Percentiles rank a stretch among this genome's conserved stretches.
Conservation (phyloP, 805 yeast genomes). For the Zygoascus biomembranicola region DNA sequence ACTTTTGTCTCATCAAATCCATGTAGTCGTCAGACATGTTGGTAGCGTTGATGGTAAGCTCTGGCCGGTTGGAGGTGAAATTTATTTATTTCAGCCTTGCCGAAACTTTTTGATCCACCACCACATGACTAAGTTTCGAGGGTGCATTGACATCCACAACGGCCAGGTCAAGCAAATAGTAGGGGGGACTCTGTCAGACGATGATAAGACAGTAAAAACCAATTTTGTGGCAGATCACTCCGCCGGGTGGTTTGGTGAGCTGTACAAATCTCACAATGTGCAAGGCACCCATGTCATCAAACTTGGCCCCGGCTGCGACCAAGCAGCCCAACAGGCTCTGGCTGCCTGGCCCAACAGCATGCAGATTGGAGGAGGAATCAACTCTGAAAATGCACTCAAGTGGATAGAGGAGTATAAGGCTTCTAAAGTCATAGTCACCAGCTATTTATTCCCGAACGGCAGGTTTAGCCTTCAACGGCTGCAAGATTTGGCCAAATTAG, state of each 20-base stretch:
- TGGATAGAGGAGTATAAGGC: constrained; percentile 75
- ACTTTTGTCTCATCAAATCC: constrained; percentile 20
- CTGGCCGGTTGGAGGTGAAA: neutral
- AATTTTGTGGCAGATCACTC: constrained; percentile 75
- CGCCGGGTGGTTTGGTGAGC: constrained; percentile 62
- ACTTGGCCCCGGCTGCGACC: constrained; percentile 75
- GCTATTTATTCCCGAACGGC: constrained; percentile 76
- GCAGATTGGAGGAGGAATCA: constrained; percentile 94
- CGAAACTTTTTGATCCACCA: neutral
- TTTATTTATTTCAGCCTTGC: constrained; percentile 1
- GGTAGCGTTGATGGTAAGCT: neutral
- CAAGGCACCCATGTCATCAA: constrained; percentile 89
- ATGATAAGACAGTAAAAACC: constrained; percentile 41
- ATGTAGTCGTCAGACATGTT: constrained; percentile 1
- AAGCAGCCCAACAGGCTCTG: constrained; percentile 73
- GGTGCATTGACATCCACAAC: constrained; percentile 91
- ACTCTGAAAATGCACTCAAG: constrained; percentile 53
- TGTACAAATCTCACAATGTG: constrained; percentile 54
- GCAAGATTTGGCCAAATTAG: constrained; percentile 37
- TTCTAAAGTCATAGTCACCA: constrained; percentile 81
- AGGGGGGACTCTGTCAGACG: constrained; percentile 71
- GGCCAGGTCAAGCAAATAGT: constrained; percentile 97
- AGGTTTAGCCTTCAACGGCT: constrained; percentile 46
- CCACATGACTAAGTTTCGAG: constrained; percentile 79
- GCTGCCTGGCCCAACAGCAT: constrained; percentile 60